phyloP scores from a whole-genome alignment of 169 alveolate genomes.

The Perkinsus olseni region DNA sequence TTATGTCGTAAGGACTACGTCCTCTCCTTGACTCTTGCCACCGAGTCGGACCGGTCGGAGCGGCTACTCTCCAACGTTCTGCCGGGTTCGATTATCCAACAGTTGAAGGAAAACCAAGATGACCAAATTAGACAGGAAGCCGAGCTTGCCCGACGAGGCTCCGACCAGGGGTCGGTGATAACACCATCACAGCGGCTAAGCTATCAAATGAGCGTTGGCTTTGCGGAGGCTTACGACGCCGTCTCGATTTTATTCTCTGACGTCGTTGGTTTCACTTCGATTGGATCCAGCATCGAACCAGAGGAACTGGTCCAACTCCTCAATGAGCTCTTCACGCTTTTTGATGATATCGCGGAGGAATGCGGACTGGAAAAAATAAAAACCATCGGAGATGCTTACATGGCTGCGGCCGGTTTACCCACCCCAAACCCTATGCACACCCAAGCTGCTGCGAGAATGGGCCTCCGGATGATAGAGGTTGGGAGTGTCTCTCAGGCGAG shows the following conservation, averaged over 20 bases:
- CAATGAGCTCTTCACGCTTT: not conserved
- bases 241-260: conserved; percentile 5
- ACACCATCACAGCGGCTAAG: not conserved
- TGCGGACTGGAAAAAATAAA: conserved; percentile 8
- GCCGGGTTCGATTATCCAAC: not conserved
- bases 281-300: not conserved
- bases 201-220: not conserved
- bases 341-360: conserved; percentile 3
- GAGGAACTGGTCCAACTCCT: not conserved
- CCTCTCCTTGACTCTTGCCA: not conserved
- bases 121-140: not conserved
- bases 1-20: conserved; percentile 9
- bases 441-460: not conserved
- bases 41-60: not conserved
- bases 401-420: conserved; percentile 10
- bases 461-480: not conserved
- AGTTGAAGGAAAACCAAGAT: conserved; percentile 1
- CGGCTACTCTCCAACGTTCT: conserved; percentile 5
- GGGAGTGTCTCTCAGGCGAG: not conserved
- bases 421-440: conserved; percentile 7
- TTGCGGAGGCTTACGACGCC: not conserved
- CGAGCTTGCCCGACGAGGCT: not conserved
- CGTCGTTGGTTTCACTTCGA: not conserved
- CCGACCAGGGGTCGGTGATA: not conserved
- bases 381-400: conserved; percentile 12